phyloP scores from a whole-genome alignment of 495 filamentous ascomycete genomes.

The Aspergillus homomorphus region DNA sequence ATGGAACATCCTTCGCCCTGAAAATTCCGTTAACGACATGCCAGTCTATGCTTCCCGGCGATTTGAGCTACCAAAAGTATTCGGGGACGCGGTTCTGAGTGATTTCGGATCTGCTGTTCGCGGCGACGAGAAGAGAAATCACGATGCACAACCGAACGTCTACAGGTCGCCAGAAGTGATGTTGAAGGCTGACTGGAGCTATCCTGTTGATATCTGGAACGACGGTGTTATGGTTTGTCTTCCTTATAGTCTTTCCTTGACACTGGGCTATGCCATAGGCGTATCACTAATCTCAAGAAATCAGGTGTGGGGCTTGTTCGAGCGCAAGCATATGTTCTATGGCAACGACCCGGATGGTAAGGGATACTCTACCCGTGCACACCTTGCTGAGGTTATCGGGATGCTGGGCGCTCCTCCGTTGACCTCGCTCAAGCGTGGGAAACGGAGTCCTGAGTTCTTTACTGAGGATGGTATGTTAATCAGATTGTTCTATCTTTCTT shows the following conservation, averaged over 20 bases:
- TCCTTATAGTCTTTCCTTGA: conserved; percentile 11
- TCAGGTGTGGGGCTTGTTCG: conserved; percentile 19
- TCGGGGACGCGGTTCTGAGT: conserved; percentile 46
- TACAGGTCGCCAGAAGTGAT: conserved; percentile 51
- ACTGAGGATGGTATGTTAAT: conserved; percentile 31
- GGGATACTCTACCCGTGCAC: conserved; percentile 40
- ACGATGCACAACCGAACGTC: conserved; percentile 36
- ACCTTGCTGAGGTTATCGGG: conserved; percentile 46
- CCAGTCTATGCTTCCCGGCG: conserved; percentile 37
- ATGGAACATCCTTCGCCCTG: conserved; percentile 34
- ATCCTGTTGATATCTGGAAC: conserved; percentile 51
- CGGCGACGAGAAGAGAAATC: conserved; percentile 28
- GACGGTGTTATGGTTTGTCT: conserved; percentile 44
- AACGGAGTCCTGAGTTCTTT: conserved; percentile 36
- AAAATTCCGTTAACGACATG: conserved; percentile 30
- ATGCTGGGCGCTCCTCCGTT: conserved; percentile 45
- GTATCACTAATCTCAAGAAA: conserved; percentile 10
- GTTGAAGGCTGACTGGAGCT: conserved; percentile 40
- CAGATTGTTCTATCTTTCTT: conserved; percentile 4
- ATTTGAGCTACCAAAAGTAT: conserved; percentile 30
- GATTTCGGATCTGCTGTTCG: conserved; percentile 84
- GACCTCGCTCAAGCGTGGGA: conserved; percentile 38
- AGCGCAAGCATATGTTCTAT: conserved; percentile 40
- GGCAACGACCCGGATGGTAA: conserved; percentile 42
- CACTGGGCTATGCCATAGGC: not conserved